phyloP scores from a whole-genome alignment of 2,329 filamentous ascomycete species.

The Xylariaceae sp. region DNA sequence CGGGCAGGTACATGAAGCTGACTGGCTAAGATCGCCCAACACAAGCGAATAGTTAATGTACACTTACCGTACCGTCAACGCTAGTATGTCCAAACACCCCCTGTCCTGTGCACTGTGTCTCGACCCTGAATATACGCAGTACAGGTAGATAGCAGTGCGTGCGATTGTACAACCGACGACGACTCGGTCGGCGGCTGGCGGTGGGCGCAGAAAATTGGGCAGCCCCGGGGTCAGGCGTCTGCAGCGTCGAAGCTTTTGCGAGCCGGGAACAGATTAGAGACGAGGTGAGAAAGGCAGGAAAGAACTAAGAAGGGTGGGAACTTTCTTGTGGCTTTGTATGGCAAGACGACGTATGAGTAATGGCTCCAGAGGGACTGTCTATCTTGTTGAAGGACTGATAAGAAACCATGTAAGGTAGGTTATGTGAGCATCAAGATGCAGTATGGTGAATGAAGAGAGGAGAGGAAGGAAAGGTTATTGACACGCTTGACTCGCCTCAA shows the following conservation, averaged over 20 bases:
- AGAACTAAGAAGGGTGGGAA: neutral
- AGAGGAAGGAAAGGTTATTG: too few relatives aligned
- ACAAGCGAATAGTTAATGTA: slow-evolving; percentile 31
- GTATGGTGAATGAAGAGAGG: neutral
- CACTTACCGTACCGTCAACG: slow-evolving; percentile 29
- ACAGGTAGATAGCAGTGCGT: slow-evolving; percentile 22
- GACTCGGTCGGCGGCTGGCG: slow-evolving; percentile 13
- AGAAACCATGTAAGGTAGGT: neutral
- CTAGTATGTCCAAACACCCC: slow-evolving; percentile 14
- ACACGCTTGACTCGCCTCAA: too few relatives aligned
- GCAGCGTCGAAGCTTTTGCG: neutral
- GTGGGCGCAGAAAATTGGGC: slow-evolving; percentile 23
- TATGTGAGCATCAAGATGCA: neutral
- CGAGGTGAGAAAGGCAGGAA: neutral
- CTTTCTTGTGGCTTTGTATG: neutral
- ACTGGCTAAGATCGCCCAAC: slow-evolving; percentile 29
- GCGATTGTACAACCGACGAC: slow-evolving; percentile 26
- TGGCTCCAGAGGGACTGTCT: neutral
- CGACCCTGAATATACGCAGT: slow-evolving; percentile 11
- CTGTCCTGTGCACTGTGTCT: slow-evolving; percentile 27
- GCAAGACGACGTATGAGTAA: neutral
- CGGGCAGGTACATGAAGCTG: slow-evolving; percentile 31
- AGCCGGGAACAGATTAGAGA: slow-evolving; percentile 4
- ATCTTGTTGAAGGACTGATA: neutral
- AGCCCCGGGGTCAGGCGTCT: slow-evolving; percentile 13